These are phyloP conservation scores for Picocystis salinarum DNA, from an alignment of 139 green algal genomes.

Conservation along the genomic window DNA sequence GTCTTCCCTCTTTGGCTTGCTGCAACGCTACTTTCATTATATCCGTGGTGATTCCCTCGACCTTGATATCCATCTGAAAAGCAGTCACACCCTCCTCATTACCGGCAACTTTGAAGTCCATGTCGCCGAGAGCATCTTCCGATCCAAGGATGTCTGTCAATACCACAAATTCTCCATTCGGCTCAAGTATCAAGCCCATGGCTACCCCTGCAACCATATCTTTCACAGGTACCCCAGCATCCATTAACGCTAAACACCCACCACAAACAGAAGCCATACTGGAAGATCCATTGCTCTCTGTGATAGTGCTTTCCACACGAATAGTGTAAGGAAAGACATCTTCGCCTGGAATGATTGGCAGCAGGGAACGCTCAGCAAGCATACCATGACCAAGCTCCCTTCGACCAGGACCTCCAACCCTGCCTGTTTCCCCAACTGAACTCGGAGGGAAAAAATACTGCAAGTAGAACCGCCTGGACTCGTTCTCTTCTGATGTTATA, in stretches of 20 bases:
- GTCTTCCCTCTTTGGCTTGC: conserved; percentile 21
- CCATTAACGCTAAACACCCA: conserved; percentile 74
- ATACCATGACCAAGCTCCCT: conserved; percentile 79
- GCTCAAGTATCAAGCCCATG: conserved; percentile 91
- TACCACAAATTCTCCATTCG: conserved; percentile 32
- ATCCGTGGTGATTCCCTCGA: conserved; percentile 77
- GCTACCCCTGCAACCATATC: conserved; percentile 76
- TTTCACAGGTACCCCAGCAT: conserved; percentile 79
- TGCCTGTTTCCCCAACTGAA: conserved; percentile 73
- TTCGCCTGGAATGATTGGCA: conserved; percentile 45
- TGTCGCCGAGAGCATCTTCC: conserved; percentile 91
- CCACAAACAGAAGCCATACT: conserved; percentile 94
- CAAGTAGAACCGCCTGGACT: conserved; percentile 71
- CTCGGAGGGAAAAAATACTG: conserved; percentile 97
- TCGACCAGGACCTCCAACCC: conserved; percentile 31
- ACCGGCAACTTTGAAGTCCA: conserved; percentile 95
- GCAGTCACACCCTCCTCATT: conserved; percentile 49
- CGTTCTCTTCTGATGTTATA: conserved; percentile 19
- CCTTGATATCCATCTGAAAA: conserved; percentile 97
- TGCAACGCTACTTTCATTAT: conserved; percentile 71
- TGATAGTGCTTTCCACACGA: conserved; percentile 84
- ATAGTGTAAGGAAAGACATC: conserved; percentile 64
- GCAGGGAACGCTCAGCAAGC: conserved; percentile 68
- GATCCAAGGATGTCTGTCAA: conserved; percentile 85
- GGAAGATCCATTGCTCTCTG: conserved; percentile 86